Evolutionary conservation across 2,329 filamentous ascomycete genomes (phyloP), one percentile per base, ranked within the genome.

Genomic region (Botrytis cinerea): DNA sequence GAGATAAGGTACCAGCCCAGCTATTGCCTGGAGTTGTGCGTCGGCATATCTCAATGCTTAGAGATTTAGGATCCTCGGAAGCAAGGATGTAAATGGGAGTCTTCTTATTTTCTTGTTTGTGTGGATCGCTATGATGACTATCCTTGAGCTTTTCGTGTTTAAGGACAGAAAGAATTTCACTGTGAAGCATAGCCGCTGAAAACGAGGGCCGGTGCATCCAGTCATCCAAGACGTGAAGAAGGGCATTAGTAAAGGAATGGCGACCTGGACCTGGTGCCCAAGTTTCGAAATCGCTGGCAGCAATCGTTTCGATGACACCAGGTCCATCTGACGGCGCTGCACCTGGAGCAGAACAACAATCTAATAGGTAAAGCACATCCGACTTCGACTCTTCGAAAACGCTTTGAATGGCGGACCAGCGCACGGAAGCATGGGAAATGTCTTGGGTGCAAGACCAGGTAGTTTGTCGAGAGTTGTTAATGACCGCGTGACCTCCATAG

Each of bases 151-250:
- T 72, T 20, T 72, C 70, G 40, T 67, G 60, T 32, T 75, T 75
- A 12, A 75, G 67, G 8, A 74, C 66, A n/a, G 73, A 73, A 7
- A 77, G 73, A 22, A 78, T 70, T 45, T 77, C 75, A 38, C 76
- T 76, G 18, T 78, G 77, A n/a, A 78, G 73, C 75, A 77, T 76
- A 14, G 76, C 76, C 12, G 73, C 77, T 2, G 76, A 76, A 45
- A 77, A 78, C 7, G 75, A 74, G 35, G 68, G 66, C 60, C 75
- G 73, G 28, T 74, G 68, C 28, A 74, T 73, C 77, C 76, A 78
- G 28, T 75, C 73, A 51, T 77, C 72, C 14, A 78, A 70, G 2
- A 77, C 76, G 43, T 74, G 73, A 20, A 77, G 75, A 1, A 78
- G 60, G 7, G 77, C 75, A 71, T 74, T 73, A 18, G 75, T 76